Conservation (phyloP, 768 basidiomycete genomes). For the Lactifluus subvellereus region DNA sequence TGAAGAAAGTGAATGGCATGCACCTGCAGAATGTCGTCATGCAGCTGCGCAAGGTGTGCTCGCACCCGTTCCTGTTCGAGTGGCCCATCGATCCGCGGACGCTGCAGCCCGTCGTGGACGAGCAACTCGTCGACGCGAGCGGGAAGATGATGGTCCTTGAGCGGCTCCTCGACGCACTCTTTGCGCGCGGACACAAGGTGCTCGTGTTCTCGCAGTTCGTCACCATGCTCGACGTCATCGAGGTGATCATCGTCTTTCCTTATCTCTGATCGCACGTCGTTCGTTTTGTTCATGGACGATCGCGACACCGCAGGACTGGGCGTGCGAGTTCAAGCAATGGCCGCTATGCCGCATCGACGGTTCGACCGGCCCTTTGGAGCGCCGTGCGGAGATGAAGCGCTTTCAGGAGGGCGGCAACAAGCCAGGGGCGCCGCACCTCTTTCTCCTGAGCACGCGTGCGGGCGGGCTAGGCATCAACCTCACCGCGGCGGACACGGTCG, state of each 20-base stretch:
- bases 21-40: constrained; percentile 87
- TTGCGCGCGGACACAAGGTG: constrained; percentile 76
- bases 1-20: constrained; percentile 86
- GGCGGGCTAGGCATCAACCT: constrained; percentile 81
- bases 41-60: constrained; percentile 96
- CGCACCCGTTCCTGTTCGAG: constrained; percentile 86
- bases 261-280: neutral
- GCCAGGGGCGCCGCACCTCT: constrained; percentile 61
- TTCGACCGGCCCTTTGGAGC: constrained; percentile 66
- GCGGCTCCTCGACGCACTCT: constrained; percentile 76
- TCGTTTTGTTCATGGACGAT: neutral
- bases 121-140: constrained; percentile 76
- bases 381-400: constrained; percentile 76
- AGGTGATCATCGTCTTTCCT: constrained; percentile 43
- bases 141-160: constrained; percentile 99
- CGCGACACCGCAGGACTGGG: constrained; percentile 69
- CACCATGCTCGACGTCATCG: constrained; percentile 92
- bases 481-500: constrained; percentile 82
- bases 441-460: constrained; percentile 74
- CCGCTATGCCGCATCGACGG: constrained; percentile 90
- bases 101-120: constrained; percentile 58
- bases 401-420: constrained; percentile 73
- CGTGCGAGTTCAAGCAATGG: constrained; percentile 76
- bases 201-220: constrained; percentile 92
- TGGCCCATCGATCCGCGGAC: constrained; percentile 68